Evolutionary conservation across 2,329 filamentous ascomycete species (phyloP).

Genomic region (Elsinoe australis): DNA sequence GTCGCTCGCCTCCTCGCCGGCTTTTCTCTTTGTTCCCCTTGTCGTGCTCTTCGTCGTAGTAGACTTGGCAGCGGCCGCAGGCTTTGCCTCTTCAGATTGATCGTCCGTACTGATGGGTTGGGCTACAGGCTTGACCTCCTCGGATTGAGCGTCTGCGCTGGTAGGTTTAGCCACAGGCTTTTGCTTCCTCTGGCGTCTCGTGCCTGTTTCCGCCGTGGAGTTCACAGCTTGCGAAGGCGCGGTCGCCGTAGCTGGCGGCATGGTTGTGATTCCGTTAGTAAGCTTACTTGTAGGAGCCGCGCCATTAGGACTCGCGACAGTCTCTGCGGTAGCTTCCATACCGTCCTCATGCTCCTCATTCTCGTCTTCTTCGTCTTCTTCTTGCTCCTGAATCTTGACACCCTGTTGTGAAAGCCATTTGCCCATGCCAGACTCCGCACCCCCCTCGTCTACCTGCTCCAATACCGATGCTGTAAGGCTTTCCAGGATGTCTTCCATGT

Average conservation of each 20-base stretch:
- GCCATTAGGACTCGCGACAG: not conserved
- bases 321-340: not conserved
- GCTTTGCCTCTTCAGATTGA: not conserved
- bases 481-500: slow-evolving; percentile 37
- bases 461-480: slow-evolving; percentile 38
- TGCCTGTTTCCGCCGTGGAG: too few species aligned
- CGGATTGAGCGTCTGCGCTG: too few species aligned
- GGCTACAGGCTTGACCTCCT: slow-evolving; percentile 31
- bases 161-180: too few species aligned
- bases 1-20: slow-evolving; percentile 21
- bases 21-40: slow-evolving; percentile 29
- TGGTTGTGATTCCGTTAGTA: too few species aligned
- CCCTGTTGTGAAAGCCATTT: slow-evolving; percentile 31
- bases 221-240: too few species aligned
- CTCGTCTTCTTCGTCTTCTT: slow-evolving; percentile 26
- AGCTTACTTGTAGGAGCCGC: not conserved
- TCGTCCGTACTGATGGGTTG: slow-evolving; percentile 20
- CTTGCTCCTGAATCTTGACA: slow-evolving; percentile 23
- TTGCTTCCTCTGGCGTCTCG: too few species aligned
- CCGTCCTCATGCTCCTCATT: not conserved
- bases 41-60: too few species aligned
- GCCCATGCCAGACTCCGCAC: slow-evolving; percentile 25
- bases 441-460: slow-evolving; percentile 27
- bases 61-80: not conserved
- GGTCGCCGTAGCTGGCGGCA: too few species aligned